Evolutionary conservation across 1,139 yeast species (phyloP).

Genomic region (Torulaspora pretoriensis): DNA sequence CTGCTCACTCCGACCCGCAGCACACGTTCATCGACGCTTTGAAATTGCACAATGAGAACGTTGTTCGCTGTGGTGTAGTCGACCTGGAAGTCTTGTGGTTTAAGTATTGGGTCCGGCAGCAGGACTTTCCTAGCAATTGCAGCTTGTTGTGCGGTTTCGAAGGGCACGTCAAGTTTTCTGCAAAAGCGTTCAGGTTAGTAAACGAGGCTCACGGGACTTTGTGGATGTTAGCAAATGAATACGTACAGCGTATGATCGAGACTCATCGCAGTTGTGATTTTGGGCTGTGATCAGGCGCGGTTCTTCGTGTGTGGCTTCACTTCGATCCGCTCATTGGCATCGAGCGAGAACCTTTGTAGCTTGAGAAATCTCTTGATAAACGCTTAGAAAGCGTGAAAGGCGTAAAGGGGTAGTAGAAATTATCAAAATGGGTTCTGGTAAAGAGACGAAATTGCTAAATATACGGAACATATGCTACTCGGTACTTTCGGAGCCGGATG

Average conservation of each 20-base stretch:
- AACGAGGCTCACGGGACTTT: background rate
- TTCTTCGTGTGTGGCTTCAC: background rate
- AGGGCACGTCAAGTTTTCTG: slow-evolving; percentile 55
- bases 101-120: slow-evolving; percentile 74
- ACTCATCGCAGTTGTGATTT: slow-evolving; percentile 8
- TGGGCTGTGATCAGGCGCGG: background rate
- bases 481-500: slow-evolving; percentile 9
- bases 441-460: slow-evolving; percentile 5
- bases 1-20: slow-evolving; percentile 68
- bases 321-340: background rate
- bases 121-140: slow-evolving; percentile 55
- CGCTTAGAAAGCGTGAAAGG: background rate
- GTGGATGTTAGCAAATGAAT: background rate
- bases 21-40: slow-evolving; percentile 58
- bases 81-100: slow-evolving; percentile 55
- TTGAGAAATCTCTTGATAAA: background rate
- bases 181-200: background rate
- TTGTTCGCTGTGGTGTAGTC: slow-evolving; percentile 37
- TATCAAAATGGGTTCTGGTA: background rate
- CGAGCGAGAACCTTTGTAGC: background rate
- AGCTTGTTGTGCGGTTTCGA: slow-evolving; percentile 57
- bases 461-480: slow-evolving; percentile 6
- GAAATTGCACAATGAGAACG: slow-evolving; percentile 43
- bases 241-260: slow-evolving; percentile 17
- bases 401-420: background rate